Evolutionary conservation across 306 rosid species (phyloP).

Genomic region (Arachis hypogaea): DNA sequence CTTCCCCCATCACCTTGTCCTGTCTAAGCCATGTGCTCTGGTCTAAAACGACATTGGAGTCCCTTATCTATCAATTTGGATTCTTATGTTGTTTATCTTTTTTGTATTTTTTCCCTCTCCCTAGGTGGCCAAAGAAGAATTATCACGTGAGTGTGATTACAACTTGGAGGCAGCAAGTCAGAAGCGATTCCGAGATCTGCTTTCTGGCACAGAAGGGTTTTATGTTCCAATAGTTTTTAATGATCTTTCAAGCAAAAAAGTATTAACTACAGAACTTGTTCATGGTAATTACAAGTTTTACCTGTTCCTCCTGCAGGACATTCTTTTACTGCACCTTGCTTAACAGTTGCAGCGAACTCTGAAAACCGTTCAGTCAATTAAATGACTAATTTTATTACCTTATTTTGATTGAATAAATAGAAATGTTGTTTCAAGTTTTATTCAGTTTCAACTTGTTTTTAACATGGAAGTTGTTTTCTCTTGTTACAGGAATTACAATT

Average conservation of each 20-base stretch:
- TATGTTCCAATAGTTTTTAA: slow-evolving; percentile 88
- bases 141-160: slow-evolving; percentile 90
- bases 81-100: slow-evolving; percentile 33
- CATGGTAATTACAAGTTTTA: slow-evolving; percentile 50
- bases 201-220: slow-evolving; percentile 61
- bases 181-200: slow-evolving; percentile 71
- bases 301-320: slow-evolving; percentile 14
- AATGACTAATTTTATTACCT: neutral
- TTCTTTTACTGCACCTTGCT: slow-evolving; percentile 36
- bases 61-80: slow-evolving; percentile 23
- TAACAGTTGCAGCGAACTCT: slow-evolving; percentile 10
- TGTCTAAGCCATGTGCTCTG: slow-evolving; percentile 20
- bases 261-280: slow-evolving; percentile 84
- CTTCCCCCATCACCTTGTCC: slow-evolving; percentile 21
- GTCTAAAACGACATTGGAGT: neutral
- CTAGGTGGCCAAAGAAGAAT: slow-evolving; percentile 93
- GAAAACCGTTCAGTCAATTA: slow-evolving; percentile 4
- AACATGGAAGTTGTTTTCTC: slow-evolving; percentile 38
- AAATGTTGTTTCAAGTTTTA: slow-evolving; percentile 8
- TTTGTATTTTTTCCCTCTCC: slow-evolving; percentile 27
- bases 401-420: slow-evolving; percentile 30
- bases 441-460: slow-evolving; percentile 26
- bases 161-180: slow-evolving; percentile 86
- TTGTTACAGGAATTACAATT: slow-evolving; percentile 80
- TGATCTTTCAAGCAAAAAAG: slow-evolving; percentile 75